phyloP scores from a whole-genome alignment of 129 eudicot genomes.

The Ambrosia trifida region DNA sequence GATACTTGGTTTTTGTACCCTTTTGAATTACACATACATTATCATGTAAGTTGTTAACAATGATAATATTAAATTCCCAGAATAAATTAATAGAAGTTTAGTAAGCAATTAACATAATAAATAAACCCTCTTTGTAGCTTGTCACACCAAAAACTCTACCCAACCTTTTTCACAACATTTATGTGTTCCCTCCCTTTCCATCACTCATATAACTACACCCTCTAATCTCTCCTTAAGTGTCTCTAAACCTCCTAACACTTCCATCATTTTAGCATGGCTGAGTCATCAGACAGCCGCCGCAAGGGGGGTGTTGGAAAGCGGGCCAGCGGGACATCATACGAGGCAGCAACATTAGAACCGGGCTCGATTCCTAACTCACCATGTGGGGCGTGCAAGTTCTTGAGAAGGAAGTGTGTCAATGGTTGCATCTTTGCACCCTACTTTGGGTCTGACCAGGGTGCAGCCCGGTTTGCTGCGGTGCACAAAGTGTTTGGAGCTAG shows the following conservation, averaged over 20 bases:
- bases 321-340: conserved; percentile 13
- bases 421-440: conserved; percentile 92
- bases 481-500: conserved; percentile 96
- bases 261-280: conserved; percentile 51
- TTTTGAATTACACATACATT: too few relatives aligned
- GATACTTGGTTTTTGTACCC: too few relatives aligned
- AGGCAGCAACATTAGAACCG: conserved; percentile 18
- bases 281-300: conserved; percentile 37
- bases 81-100: conserved; percentile 37
- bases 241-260: conserved; percentile 14
- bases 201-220: conserved; percentile 43
- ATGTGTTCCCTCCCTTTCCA: conserved; percentile 48
- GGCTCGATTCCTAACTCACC: conserved; percentile 46
- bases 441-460: conserved; percentile 91
- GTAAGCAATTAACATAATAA: conserved; percentile 1
- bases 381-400: conserved; percentile 91
- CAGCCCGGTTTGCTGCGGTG: conserved; percentile 91
- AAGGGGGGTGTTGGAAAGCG: conserved; percentile 45
- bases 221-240: conserved; percentile 27
- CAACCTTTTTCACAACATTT: conserved; percentile 73
- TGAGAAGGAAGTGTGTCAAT: conserved; percentile 75
- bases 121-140: conserved; percentile 32
- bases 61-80: too few relatives aligned
- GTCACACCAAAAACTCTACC: conserved; percentile 41
- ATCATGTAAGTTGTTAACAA: too few relatives aligned